Conservation (phyloP, 148 eudicot species). For the Beta vulgaris region DNA sequence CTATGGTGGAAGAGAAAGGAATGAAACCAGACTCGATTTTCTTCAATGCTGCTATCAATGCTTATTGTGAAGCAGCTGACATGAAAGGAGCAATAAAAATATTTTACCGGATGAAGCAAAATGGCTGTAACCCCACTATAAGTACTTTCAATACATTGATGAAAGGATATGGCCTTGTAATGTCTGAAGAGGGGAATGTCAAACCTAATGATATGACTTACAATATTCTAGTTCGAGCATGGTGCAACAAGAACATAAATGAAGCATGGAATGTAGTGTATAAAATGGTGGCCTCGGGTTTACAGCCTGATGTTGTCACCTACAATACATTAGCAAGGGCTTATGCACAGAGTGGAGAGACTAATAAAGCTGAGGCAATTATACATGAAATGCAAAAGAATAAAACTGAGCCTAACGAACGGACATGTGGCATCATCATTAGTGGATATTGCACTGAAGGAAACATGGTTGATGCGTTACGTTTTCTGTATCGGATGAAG, state of each 20-base stretch:
- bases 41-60: slow-evolving; percentile 89
- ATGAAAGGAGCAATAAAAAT: slow-evolving; percentile 71
- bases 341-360: slow-evolving; percentile 66
- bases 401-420: slow-evolving; percentile 59
- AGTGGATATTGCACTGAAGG: slow-evolving; percentile 83
- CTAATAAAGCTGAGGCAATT: slow-evolving; percentile 70
- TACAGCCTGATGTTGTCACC: slow-evolving; percentile 84
- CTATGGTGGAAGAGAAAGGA: slow-evolving; percentile 60
- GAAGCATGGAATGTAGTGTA: slow-evolving; percentile 83
- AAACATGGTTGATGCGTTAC: slow-evolving; percentile 72
- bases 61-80: slow-evolving; percentile 75
- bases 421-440: slow-evolving; percentile 85
- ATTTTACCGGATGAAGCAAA: slow-evolving; percentile 66
- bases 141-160: slow-evolving; percentile 84
- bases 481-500: slow-evolving; percentile 80
- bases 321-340: slow-evolving; percentile 74
- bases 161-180: slow-evolving; percentile 71
- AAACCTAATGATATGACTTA: slow-evolving; percentile 85
- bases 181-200: slow-evolving; percentile 57
- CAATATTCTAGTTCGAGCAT: slow-evolving; percentile 73
- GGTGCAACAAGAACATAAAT: slow-evolving; percentile 64
- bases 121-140: slow-evolving; percentile 80
- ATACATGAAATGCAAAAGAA: slow-evolving; percentile 67
- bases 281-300: slow-evolving; percentile 68
- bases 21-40: slow-evolving; percentile 83